Evolutionary conservation across 345 rosid genomes (phyloP).

Genomic region (Hibiscus syriacus): DNA sequence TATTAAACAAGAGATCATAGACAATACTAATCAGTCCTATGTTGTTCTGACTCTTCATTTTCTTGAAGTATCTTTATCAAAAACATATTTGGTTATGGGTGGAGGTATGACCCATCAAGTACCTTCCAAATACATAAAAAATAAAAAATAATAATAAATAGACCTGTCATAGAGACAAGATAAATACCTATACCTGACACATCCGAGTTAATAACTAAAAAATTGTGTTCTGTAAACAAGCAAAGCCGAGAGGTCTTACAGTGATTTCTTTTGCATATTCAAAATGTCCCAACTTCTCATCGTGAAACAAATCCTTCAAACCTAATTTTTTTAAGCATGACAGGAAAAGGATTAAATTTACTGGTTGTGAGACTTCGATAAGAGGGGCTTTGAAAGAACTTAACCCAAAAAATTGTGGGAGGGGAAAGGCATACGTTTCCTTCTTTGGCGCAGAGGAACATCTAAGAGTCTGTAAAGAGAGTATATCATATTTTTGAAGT

Average conservation of each 20-base stretch:
- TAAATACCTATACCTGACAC: background rate
- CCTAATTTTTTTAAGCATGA: slow-evolving; percentile 26
- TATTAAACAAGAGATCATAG: slow-evolving; percentile 14
- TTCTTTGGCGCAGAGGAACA: slow-evolving; percentile 57
- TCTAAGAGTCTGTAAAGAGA: slow-evolving; percentile 52
- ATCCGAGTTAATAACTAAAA: slow-evolving; percentile 2
- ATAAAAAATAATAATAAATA: too few relatives aligned
- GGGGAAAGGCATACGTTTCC: slow-evolving; percentile 37
- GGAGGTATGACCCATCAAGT: background rate
- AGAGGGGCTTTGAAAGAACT: slow-evolving; percentile 2
- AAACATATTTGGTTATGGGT: background rate
- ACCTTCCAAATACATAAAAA: background rate
- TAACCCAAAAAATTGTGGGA: background rate
- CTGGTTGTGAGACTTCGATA: background rate
- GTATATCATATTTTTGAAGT: slow-evolving; percentile 1
- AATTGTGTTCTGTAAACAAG: background rate
- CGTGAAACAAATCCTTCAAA: slow-evolving; percentile 51
- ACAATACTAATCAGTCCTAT: slow-evolving; percentile 5
- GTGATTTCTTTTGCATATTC: slow-evolving; percentile 61
- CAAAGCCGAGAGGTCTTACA: slow-evolving; percentile 31
- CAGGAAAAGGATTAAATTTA: background rate
- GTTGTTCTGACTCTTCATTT: background rate
- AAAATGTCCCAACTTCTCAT: slow-evolving; percentile 58
- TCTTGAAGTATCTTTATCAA: background rate
- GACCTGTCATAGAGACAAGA: background rate